Percentiles rank a stretch among this genome's conserved stretches.
Conservation (phyloP, 352 stramenopile genomes). For the Blastocystis sp. region DNA sequence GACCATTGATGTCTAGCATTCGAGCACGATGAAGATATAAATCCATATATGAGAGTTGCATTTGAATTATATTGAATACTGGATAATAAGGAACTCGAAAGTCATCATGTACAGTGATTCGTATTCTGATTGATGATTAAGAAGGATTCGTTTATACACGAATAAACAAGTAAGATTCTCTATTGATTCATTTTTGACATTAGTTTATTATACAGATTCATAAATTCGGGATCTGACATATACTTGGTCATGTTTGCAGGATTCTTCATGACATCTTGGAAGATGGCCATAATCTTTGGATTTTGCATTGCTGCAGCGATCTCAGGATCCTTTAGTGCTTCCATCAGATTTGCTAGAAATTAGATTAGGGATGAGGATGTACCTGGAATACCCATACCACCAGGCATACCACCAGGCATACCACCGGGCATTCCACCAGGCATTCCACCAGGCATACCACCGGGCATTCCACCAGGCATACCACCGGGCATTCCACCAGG, state of each 20-base stretch:
- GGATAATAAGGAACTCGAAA: too few species aligned
- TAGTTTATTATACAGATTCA: conserved; percentile 1
- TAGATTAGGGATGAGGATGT: too few species aligned
- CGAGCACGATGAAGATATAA: neutral
- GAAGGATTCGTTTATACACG: neutral
- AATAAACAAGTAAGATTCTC: neutral
- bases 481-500: conserved; percentile 12
- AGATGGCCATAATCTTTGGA: neutral
- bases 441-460: conserved; percentile 21
- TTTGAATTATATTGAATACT: neutral
- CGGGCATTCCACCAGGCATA: conserved; percentile 2
- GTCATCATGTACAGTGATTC: too few species aligned
- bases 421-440: neutral
- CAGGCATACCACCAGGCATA: too few species aligned
- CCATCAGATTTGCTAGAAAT: too few species aligned
- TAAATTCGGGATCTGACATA: conserved; percentile 20
- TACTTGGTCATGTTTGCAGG: conserved; percentile 3
- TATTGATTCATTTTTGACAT: conserved; percentile 18
- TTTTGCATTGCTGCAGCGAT: conserved; percentile 21
- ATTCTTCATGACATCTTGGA: conserved; percentile 26
- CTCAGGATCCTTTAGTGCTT: conserved; percentile 3
- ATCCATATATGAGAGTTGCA: neutral
- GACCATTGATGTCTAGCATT: conserved; percentile 10
- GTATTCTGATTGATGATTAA: too few species aligned
- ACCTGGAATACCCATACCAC: too few species aligned